Evolutionary conservation across 2,329 filamentous ascomycete species (phyloP).

Genomic region (Colletotrichum somersetense): DNA sequence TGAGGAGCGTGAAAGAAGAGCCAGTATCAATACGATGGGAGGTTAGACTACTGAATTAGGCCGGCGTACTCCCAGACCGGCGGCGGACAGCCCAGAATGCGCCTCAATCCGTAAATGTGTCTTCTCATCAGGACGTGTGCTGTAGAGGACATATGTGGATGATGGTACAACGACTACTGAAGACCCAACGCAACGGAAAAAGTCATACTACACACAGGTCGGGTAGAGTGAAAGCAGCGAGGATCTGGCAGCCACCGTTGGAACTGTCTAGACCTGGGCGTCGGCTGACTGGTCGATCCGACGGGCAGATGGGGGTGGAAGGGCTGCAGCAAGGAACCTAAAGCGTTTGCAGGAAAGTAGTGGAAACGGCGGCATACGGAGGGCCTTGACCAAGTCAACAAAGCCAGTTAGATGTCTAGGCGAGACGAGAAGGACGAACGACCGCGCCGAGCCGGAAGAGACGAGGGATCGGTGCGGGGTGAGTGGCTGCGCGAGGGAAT

Average conservation of each 20-base stretch:
- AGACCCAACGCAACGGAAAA: neutral
- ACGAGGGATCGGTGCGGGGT: slow-evolving; percentile 10
- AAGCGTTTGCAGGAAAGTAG: slow-evolving; percentile 26
- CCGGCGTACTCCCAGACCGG: neutral
- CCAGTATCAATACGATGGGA: neutral
- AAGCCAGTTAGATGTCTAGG: neutral
- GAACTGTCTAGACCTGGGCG: neutral
- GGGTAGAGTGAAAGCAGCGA: slow-evolving; percentile 7
- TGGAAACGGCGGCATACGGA: slow-evolving; percentile 25
- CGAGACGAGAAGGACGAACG: neutral
- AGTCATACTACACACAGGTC: slow-evolving; percentile 10
- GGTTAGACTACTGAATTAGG: neutral
- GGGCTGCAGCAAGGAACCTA: slow-evolving; percentile 18
- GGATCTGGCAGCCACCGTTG: slow-evolving; percentile 17
- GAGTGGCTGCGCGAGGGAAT: slow-evolving; percentile 4
- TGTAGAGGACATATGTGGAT: slow-evolving; percentile 5
- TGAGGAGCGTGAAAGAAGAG: neutral
- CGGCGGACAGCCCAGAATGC: neutral
- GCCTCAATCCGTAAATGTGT: neutral
- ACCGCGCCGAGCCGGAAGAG: slow-evolving; percentile 1
- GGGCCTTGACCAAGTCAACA: slow-evolving; percentile 6
- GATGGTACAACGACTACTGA: slow-evolving; percentile 11
- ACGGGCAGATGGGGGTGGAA: neutral
- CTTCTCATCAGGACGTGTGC: neutral
- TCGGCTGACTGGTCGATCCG: slow-evolving; percentile 11